phyloP scores from a whole-genome alignment of 129 eudicot species.

The Glebionis coronaria region DNA sequence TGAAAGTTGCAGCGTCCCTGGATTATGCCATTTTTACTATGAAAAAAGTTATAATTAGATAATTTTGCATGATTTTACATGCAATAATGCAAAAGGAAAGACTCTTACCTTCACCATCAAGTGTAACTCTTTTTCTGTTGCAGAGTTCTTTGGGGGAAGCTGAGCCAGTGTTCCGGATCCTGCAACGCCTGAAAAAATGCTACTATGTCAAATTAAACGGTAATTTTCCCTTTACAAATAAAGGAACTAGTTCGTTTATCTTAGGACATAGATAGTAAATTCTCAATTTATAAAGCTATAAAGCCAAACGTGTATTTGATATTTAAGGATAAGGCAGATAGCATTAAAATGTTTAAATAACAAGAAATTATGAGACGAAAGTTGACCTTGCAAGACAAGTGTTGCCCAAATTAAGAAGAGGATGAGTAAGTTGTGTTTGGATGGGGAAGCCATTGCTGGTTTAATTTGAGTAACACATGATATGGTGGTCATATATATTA shows the following conservation, averaged over 20 bases:
- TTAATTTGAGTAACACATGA: constrained; percentile 26
- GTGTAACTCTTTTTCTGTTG: constrained; percentile 29
- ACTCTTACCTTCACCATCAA: constrained; percentile 45
- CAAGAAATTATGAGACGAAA: neutral
- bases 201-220: neutral
- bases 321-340: constrained; percentile 22
- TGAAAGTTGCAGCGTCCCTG: neutral
- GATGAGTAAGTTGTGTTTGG: constrained; percentile 33
- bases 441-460: constrained; percentile 39
- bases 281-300: constrained; percentile 21
- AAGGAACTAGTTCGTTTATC: too few relatives aligned
- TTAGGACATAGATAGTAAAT: neutral
- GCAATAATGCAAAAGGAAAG: constrained; percentile 18
- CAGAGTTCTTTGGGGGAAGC: constrained; percentile 35
- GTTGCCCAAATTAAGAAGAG: constrained; percentile 42
- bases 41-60: neutral
- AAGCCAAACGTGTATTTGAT: constrained; percentile 1
- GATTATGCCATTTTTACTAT: constrained; percentile 9
- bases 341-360: neutral
- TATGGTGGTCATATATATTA: constrained; percentile 31
- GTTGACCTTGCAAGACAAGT: constrained; percentile 45
- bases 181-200: constrained; percentile 32
- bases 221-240: neutral
- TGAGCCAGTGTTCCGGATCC: constrained; percentile 43
- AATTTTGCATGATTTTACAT: constrained; percentile 20